Conservation (phyloP, 2,329 filamentous ascomycete genomes). For the Lomentospora prolificans region DNA sequence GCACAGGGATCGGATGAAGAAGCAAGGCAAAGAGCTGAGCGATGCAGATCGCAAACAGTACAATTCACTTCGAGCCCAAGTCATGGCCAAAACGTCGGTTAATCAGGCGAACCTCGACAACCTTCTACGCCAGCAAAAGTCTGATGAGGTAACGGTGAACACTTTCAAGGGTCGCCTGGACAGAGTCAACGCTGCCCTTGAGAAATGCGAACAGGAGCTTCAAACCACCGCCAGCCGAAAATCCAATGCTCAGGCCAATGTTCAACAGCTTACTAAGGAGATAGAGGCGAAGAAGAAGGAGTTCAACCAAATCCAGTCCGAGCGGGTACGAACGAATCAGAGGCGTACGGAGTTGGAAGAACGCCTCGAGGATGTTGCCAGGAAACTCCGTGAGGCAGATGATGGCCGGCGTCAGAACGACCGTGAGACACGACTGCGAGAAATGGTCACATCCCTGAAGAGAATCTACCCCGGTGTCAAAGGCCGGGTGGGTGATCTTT, state of each 20-base stretch:
- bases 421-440: conserved; percentile 67
- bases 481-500: conserved; percentile 81
- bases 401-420: conserved; percentile 78
- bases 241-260: conserved; percentile 47
- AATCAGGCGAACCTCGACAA: conserved; percentile 80
- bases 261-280: conserved; percentile 63
- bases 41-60: conserved; percentile 85
- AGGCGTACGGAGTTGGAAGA: conserved; percentile 84
- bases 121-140: conserved; percentile 79
- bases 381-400: conserved; percentile 75
- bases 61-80: conserved; percentile 71
- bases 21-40: conserved; percentile 77
- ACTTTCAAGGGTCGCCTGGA: conserved; percentile 85
- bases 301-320: conserved; percentile 75
- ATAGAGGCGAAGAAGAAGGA: conserved; percentile 85
- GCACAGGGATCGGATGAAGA: conserved; percentile 74
- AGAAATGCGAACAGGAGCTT: conserved; percentile 65
- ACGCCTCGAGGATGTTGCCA: conserved; percentile 72
- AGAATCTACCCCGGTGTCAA: conserved; percentile 86
- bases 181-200: conserved; percentile 60
- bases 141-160: conserved; percentile 82
- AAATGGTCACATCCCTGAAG: conserved; percentile 77
- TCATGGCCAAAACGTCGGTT: conserved; percentile 69
- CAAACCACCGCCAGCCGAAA: conserved; percentile 59
- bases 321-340: conserved; percentile 70